Evolutionary conservation across 2,329 filamentous ascomycete species (phyloP), one percentile per base, ranked within the genome.

Genomic region (Fusarium sp.): DNA sequence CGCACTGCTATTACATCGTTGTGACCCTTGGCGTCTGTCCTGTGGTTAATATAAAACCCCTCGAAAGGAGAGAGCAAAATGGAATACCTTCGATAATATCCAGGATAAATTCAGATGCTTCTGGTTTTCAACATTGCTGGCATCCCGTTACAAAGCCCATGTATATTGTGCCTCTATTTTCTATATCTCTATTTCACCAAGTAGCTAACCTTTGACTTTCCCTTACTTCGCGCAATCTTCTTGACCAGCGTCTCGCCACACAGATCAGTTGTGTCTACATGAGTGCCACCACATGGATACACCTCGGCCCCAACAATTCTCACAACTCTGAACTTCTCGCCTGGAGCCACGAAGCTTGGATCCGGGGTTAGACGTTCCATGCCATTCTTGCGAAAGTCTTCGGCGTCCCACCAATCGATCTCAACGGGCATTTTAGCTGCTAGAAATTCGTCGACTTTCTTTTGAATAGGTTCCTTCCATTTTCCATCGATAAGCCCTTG

Each of bases 231-330:
- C 3, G 70, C 51, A 38, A 93, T 89, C 79, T 90, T 91, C 80
- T 83, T 89, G 6, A 93, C 88, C 4, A 79, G 85, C 7, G 88
- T 87, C 73, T 84, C 83, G 1, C 89, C 88, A 70, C 85, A 88
- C 61, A 83, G 68, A 57, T 84, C 81, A 20, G 88, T 90, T 19
- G 79, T 83, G 28, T 84, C 80, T 5, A 93, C 90, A 80, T 93
- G 91, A 24, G 91, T 93, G 0, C 91, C 91, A 9, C 91, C 91
- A 75, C 91, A 93, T 2, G 91, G 90, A 79, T 93, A 93, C 24
- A 85, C 85, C 68, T 90, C 91, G 1, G 86, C 85, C 0, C 89
- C 90, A 1, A 87, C 85, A 61, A 93, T 91, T 59, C 87, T 85
- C 23, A 93, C 90, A 0, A 92, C 88, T 10, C 91, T 81, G 30